Percentiles rank a stretch among this genome's conserved stretches.
phyloP scores from a whole-genome alignment of 2,329 filamentous ascomycete genomes.

The Colletotrichum abscissum region DNA sequence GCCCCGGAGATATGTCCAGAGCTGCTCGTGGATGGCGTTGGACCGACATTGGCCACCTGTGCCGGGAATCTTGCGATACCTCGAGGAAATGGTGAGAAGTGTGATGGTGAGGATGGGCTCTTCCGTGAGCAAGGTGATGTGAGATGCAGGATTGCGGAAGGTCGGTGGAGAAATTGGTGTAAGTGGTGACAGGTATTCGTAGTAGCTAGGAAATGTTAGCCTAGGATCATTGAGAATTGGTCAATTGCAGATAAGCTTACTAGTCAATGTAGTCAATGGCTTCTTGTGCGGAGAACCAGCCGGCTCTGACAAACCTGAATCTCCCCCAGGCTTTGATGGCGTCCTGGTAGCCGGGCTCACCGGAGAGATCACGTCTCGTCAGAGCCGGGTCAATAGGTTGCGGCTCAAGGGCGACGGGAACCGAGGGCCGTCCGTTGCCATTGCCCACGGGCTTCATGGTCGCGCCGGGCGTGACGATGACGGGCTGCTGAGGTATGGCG shows the following conservation, averaged over 20 bases:
- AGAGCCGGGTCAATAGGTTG: conserved; percentile 59
- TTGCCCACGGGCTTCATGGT: conserved; percentile 26
- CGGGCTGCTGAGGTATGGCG: conserved; percentile 32
- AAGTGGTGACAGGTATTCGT: conserved; percentile 88
- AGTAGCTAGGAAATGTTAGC: conserved; percentile 71
- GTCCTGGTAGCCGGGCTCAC: conserved; percentile 69
- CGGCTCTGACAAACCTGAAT: conserved; percentile 94
- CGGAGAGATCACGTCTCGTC: conserved; percentile 55
- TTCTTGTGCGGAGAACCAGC: conserved; percentile 95
- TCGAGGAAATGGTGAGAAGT: conserved; percentile 88
- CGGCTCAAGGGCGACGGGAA: conserved; percentile 44
- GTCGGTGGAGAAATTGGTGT: conserved; percentile 95
- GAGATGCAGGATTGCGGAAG: conserved; percentile 83
- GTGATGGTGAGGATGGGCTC: conserved; percentile 95
- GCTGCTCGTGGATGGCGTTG: conserved; percentile 91
- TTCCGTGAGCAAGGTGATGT: conserved; percentile 83
- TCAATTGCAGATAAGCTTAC: conserved; percentile 56
- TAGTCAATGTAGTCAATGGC: conserved; percentile 95
- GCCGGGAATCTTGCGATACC: conserved; percentile 84
- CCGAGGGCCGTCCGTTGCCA: conserved; percentile 5
- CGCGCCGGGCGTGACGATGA: conserved; percentile 32
- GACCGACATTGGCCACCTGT: conserved; percentile 86
- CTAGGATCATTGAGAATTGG: neutral
- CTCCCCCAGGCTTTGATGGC: conserved; percentile 90
- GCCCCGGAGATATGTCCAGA: conserved; percentile 93